Evolutionary conservation across 192 early-diverging fungal genomes (phyloP), one percentile per base, ranked within the genome.

Genomic region (Neocallimastix lanati): DNA sequence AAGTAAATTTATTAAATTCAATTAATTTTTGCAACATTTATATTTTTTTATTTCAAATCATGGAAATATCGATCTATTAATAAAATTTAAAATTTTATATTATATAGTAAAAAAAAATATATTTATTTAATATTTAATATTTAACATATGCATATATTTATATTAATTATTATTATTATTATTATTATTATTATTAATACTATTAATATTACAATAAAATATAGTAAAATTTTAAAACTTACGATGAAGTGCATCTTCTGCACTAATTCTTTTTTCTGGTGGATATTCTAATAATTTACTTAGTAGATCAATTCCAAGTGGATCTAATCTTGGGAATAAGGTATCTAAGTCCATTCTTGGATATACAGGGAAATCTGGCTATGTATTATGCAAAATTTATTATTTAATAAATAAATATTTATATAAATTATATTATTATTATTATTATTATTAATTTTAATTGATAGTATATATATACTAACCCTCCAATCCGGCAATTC

Each of bases 401-500:
- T n/a, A n/a, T n/a, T n/a, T n/a, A n/a, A n/a, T n/a, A n/a, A n/a
- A n/a, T n/a, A n/a, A n/a, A n/a, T n/a, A n/a, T n/a, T n/a, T n/a
- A n/a, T n/a, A n/a, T n/a, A n/a, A n/a, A n/a, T 28, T 29, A 29
- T 38, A 9, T 77, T 29, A 28, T 30, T 21, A 4, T 25, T 21
- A 5, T 25, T 33, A 29, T 13, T 9, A 29, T 38, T 12, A 21
- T 29, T n/a, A 21, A 76, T n/a, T n/a, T n/a, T n/a, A n/a, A n/a
- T n/a, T n/a, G n/a, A n/a, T n/a, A n/a, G n/a, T n/a, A n/a, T n/a
- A n/a, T n/a, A n/a, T n/a, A n/a, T n/a, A n/a, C 77, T 78, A 83
- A 91, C 91, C 80, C 92, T 93, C 86, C 93, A 99, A 35, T 98
- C 96, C 35, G 96, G 95, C 28, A 97, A 85, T 84, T 92, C 91